Evolutionary conservation across 2,329 filamentous ascomycete species (phyloP).

Genomic region (Colletotrichum truncatum): DNA sequence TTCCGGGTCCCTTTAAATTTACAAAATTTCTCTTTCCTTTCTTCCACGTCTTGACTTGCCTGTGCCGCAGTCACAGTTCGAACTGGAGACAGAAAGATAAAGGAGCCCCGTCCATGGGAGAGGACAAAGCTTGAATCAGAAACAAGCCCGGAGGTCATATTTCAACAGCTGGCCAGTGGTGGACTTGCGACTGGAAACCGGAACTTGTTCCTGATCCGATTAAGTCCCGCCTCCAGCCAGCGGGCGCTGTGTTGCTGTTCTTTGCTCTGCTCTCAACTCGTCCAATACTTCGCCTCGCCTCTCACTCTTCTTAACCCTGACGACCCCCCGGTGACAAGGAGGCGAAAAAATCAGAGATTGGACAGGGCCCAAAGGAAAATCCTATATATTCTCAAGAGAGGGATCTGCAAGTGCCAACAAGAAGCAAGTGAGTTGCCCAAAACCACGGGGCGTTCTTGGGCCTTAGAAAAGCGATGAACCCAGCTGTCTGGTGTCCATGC

Average conservation of each 20-base stretch:
- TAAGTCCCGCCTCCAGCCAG: not conserved
- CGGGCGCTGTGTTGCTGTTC: not conserved
- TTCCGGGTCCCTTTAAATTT: not conserved
- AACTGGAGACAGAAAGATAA: not conserved
- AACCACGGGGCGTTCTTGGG: not conserved
- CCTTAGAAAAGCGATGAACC: constrained; percentile 25
- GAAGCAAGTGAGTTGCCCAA: constrained; percentile 1
- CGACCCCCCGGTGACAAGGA: constrained; percentile 3
- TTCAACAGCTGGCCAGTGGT: not conserved
- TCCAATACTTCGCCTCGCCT: not conserved
- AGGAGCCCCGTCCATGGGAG: not conserved
- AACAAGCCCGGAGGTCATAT: constrained; percentile 12
- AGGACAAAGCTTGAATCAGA: constrained; percentile 16
- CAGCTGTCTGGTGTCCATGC: not conserved
- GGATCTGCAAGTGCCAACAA: not conserved
- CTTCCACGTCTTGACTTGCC: not conserved
- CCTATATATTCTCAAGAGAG: not conserved
- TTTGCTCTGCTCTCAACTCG: not conserved
- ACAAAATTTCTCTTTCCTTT: not conserved
- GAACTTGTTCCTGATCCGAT: constrained; percentile 2
- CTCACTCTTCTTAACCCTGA: constrained; percentile 3
- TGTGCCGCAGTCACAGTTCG: not conserved
- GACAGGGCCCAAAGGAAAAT: constrained; percentile 1
- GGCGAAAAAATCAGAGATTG: constrained; percentile 1
- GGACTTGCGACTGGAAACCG: not conserved